phyloP scores from a whole-genome alignment of 306 rosid species.

The Vigna hirtella region DNA sequence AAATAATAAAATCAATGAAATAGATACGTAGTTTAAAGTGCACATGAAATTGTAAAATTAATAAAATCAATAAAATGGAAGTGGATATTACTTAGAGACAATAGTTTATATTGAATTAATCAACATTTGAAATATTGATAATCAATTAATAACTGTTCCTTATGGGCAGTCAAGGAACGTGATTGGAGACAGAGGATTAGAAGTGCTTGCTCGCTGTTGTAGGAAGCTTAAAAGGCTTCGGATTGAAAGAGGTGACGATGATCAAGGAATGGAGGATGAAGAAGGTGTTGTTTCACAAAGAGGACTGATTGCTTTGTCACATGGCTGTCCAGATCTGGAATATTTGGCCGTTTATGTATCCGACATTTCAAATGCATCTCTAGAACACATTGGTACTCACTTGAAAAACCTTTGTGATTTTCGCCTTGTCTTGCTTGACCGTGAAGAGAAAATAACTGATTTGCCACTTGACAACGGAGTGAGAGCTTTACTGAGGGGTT shows the following conservation, averaged over 20 bases:
- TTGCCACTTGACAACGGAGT: conserved; percentile 97
- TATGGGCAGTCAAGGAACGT: conserved; percentile 87
- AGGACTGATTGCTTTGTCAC: conserved; percentile 88
- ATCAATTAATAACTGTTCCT: conserved; percentile 33
- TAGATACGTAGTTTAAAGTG: neutral
- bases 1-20: conserved; percentile 7
- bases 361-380: conserved; percentile 77
- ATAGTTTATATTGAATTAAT: conserved; percentile 34
- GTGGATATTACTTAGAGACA: conserved; percentile 12
- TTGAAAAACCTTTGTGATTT: conserved; percentile 84
- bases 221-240: conserved; percentile 83
- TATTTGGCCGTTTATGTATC: conserved; percentile 91
- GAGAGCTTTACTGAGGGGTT: conserved; percentile 79
- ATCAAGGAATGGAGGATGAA: conserved; percentile 88
- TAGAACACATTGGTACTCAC: conserved; percentile 76
- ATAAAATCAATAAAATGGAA: conserved; percentile 18
- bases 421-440: conserved; percentile 90
- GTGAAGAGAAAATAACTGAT: conserved; percentile 73
- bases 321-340: conserved; percentile 88
- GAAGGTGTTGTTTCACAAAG: conserved; percentile 92
- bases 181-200: conserved; percentile 95
- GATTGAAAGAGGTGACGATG: conserved; percentile 94
- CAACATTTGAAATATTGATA: conserved; percentile 26
- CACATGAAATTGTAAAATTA: conserved; percentile 10
- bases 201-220: conserved; percentile 80